Conservation (phyloP, 805 yeast genomes). For the Teunomyces panamensis region DNA sequence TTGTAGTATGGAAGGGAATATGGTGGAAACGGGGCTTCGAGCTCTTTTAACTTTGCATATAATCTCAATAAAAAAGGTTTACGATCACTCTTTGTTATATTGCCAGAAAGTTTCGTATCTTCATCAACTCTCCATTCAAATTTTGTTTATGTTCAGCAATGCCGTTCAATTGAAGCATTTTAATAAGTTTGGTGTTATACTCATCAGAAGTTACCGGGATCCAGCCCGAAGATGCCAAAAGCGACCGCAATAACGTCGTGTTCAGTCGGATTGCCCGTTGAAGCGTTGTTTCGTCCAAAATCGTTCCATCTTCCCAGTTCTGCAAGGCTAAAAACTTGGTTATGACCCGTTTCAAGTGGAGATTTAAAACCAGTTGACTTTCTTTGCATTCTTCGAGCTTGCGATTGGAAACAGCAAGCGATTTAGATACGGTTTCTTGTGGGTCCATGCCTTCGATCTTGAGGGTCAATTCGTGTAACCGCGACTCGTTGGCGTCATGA, state of each 20-base stretch:
- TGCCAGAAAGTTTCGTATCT: conserved; percentile 1
- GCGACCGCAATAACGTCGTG: conserved; percentile 5
- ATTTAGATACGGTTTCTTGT: not conserved
- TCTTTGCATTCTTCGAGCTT: conserved; percentile 1
- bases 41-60: conserved; percentile 14
- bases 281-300: conserved; percentile 17
- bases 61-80: not conserved
- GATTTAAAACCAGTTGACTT: conserved; percentile 11
- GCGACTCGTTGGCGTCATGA: not conserved
- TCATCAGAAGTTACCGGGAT: not conserved
- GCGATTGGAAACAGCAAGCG: not conserved
- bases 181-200: conserved; percentile 1
- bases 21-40: conserved; percentile 30
- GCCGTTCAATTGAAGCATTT: conserved; percentile 9
- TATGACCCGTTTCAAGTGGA: conserved; percentile 16
- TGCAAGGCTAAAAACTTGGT: conserved; percentile 18
- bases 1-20: conserved; percentile 26
- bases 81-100: not conserved
- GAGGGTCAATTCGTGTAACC: not conserved
- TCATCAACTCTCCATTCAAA: not conserved
- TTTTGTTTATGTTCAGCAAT: conserved; percentile 4
- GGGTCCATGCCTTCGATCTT: not conserved
- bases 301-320: conserved; percentile 18
- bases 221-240: conserved; percentile 4
- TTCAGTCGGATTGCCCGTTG: conserved; percentile 10